Base-by-base conservation (phyloP, 2,329 filamentous ascomycete genomes). In the Chaetomium sp. region DNA sequence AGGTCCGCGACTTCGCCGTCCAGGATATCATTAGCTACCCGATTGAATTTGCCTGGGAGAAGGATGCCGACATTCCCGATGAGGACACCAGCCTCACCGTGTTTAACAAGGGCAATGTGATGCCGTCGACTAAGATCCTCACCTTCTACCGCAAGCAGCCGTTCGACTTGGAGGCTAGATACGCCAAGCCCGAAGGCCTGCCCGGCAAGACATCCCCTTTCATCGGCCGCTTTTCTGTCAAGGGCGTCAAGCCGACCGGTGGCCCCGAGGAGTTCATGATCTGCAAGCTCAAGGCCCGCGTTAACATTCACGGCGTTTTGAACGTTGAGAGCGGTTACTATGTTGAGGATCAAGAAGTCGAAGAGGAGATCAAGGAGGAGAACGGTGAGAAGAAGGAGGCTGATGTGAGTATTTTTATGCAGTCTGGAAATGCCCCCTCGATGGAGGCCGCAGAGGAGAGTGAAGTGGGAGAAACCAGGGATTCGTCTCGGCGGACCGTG, bases 71-170 rank as follows among this genome's bases (percentile, higher is more conserved):
- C 68, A 99, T 99, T 66, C 94, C 94, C 33, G 94, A 99, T 67
- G 94, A 99, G 79, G 94, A 97, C 72, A 97, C 94, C 54, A 95
- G 86, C 77, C 79, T 99, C 65, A 96, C 89, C 38, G 94, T 99
- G 68, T 99, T 99, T 77, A 95, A 94, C 82, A 91, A 88, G 74
- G 92, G 92, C 72, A 96, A 96, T 69, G 85, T 95, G 61, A 87
- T 99, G 80, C 94, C 94, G 53, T 97, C 92, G 5, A 99, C 94
- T 62, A 99, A 99, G 82, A 97, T 99, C 64, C 85, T 99, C 53
- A 99, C 94, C 41, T 99, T 99, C 79, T 99, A 97, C 81, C 87
- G 94, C 66, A 97, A 97, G 79, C 90, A 97, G 75, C 82, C 91
- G 47, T 99, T 97, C 72, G 91, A 96, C 69, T 81, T 99, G 52